Base-by-base conservation (phyloP, 495 filamentous ascomycete genomes). In the Tuber calosporum region DNA sequence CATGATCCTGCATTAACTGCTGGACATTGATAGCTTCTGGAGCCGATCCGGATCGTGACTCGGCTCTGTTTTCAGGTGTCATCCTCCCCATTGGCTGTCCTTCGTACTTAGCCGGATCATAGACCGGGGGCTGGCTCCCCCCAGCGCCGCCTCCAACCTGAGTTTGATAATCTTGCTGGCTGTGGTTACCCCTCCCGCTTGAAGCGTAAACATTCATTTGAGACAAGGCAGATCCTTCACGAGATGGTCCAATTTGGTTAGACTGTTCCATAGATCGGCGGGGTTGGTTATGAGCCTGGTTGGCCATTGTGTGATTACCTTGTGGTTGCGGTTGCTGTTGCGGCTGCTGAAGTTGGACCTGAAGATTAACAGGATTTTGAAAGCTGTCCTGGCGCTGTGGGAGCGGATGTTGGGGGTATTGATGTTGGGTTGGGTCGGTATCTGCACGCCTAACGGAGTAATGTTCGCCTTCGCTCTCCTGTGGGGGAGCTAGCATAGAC, bases 331-430 rank as follows among this genome's bases (percentile, higher is more conserved):
- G 74, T 41, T 74, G 75, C 34, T 77, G 75, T 66, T 70, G 76
- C 36, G 72, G 75, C 34, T 78, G 76, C 68, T 70, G 76, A 83
- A 81, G 40, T 82, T 82, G 69, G 80, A 82, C 30, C 79, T 80
- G 69, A 80, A 82, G 73, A 84, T 84, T 73, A 79, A 79, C 22
- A 85, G 79, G 70, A 84, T 83, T 74, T 82, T 84, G 80, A 84
- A 86, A 73, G 85, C 83, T 68, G 85, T 82, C 77, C 83, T 86
- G 69, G 9, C 73, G 71, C 82, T 83, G 48, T 83, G 83, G 40
- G 83, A 85, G 73, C 81, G 82, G 81, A 83, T 86, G 36, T 13
- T 62, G 72, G 39, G 38, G 53, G 68, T 73, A 77, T 34, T 77
- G 70, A 69, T 77, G 74, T 30, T 78, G 74, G 39, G 42, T 36